phyloP scores from a whole-genome alignment of 148 eudicot species.

The Silene latifolia region DNA sequence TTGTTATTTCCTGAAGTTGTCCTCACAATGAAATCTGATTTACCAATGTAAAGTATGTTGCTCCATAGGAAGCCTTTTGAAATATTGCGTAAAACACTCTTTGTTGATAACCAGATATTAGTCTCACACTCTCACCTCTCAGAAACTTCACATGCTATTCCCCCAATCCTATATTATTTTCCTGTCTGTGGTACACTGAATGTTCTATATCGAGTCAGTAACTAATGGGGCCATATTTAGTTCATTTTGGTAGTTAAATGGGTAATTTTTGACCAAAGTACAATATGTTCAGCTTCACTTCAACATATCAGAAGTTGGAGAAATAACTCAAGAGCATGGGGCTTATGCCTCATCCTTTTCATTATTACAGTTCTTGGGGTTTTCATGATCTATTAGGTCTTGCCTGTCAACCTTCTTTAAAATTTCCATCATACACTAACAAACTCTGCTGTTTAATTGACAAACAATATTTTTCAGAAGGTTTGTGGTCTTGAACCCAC shows the following conservation, averaged over 20 bases:
- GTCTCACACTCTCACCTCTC: background rate
- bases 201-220: background rate
- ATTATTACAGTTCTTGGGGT: conserved; percentile 6
- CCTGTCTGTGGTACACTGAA: background rate
- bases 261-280: background rate
- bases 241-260: background rate
- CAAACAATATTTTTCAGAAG: conserved; percentile 14
- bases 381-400: background rate
- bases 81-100: background rate
- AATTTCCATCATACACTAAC: conserved; percentile 17
- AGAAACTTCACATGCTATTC: background rate
- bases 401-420: background rate
- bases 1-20: background rate
- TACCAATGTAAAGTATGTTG: background rate
- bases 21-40: background rate
- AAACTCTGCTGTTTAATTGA: conserved; percentile 22
- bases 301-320: conserved; percentile 1
- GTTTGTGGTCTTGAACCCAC: conserved; percentile 28
- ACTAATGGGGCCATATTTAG: background rate
- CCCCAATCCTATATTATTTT: conserved; percentile 4
- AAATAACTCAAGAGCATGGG: conserved; percentile 5
- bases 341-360: background rate
- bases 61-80: background rate
- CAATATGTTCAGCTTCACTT: background rate
- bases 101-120: background rate